A percentile compares a stretch with the other conserved stretches of the same genome.
Evolutionary conservation across 2,329 filamentous ascomycete genomes (phyloP).

Genomic region (Penicillium sp.): DNA sequence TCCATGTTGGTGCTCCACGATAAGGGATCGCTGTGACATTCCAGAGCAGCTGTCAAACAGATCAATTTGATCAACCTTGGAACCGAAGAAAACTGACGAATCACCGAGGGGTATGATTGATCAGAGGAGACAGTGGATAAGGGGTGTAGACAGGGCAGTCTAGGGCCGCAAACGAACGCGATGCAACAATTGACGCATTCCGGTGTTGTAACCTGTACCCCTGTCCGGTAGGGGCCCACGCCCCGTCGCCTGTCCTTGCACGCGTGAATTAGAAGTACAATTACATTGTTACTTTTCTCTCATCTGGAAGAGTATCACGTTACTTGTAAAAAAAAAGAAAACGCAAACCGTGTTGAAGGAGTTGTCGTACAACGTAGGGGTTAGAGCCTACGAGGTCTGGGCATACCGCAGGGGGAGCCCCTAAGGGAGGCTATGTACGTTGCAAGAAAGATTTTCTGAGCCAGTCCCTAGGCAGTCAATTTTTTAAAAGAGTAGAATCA

Average conservation of each 20-base stretch:
- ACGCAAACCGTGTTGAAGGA: neutral
- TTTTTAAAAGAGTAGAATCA: neutral
- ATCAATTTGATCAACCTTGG: slow-evolving; percentile 2
- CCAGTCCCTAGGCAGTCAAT: neutral
- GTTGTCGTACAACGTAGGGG: neutral
- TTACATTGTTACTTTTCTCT: neutral
- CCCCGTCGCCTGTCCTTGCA: neutral
- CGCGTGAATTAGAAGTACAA: neutral
- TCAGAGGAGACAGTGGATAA: neutral
- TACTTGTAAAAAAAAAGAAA: too few relatives aligned
- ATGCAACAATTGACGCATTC: slow-evolving; percentile 19
- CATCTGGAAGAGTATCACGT: too few relatives aligned
- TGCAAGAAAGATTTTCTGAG: neutral
- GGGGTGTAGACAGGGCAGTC: neutral
- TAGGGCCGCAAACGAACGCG: slow-evolving; percentile 17
- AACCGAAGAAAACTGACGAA: neutral
- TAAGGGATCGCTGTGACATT: slow-evolving; percentile 18
- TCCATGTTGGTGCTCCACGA: slow-evolving; percentile 13
- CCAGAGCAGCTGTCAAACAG: slow-evolving; percentile 16
- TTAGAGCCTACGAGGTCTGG: neutral
- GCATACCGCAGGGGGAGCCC: slow-evolving; percentile 3
- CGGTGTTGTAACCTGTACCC: slow-evolving; percentile 13
- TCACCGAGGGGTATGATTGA: neutral
- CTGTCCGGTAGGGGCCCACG: slow-evolving; percentile 13
- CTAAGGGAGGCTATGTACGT: neutral